Percentiles rank a stretch among this genome's conserved stretches.
Evolutionary conservation across 2,329 filamentous ascomycete genomes (phyloP).

Genomic region (Xylariaceae sp.): DNA sequence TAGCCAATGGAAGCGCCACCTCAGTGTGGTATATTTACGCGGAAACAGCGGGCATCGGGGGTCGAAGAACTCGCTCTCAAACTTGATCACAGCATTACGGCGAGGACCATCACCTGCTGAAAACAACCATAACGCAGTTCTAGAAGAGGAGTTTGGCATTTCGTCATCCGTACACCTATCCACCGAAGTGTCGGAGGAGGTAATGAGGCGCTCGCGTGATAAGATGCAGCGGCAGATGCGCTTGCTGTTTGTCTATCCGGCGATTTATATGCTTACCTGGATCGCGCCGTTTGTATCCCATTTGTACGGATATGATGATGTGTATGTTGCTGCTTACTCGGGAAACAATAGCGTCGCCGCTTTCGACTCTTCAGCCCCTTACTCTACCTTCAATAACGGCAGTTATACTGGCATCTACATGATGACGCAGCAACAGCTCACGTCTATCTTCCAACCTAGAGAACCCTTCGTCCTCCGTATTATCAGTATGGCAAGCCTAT

Average conservation of each 20-base stretch:
- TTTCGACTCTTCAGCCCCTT: background rate
- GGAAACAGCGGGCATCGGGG: background rate
- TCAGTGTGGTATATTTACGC: background rate
- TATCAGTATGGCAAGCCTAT: slow-evolving; percentile 62
- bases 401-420: no score
- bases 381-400: no score
- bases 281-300: slow-evolving; percentile 72
- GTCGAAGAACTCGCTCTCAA: slow-evolving; percentile 22
- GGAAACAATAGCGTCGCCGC: background rate
- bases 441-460: slow-evolving; percentile 17
- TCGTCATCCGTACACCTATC: slow-evolving; percentile 28
- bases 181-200: slow-evolving; percentile 38
- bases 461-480: slow-evolving; percentile 64
- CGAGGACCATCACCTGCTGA: slow-evolving; percentile 6
- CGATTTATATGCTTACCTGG: slow-evolving; percentile 76
- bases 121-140: background rate
- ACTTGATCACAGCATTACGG: slow-evolving; percentile 21
- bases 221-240: slow-evolving; percentile 72
- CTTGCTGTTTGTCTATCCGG: slow-evolving; percentile 76
- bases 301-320: slow-evolving; percentile 59
- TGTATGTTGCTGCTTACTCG: background rate
- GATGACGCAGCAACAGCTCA: background rate
- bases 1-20: background rate
- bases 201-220: slow-evolving; percentile 50
- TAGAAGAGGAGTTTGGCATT: slow-evolving; percentile 5